phyloP scores from a whole-genome alignment of 2,329 filamentous ascomycete species.

The Phialophora tarda region DNA sequence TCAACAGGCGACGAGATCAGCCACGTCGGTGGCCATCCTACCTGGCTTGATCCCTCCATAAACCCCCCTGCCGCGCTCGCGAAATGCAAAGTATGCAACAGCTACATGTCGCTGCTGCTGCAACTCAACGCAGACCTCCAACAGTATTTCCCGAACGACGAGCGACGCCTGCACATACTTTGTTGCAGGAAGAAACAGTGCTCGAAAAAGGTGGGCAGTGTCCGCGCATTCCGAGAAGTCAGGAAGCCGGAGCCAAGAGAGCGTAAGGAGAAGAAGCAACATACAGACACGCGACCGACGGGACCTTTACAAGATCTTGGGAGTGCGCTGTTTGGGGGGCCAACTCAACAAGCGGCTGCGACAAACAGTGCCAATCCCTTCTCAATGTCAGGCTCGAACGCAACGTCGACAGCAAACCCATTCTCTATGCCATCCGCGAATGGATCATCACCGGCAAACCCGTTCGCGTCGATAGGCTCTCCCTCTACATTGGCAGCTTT shows the following conservation, averaged over 20 bases:
- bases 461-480: constrained; percentile 61
- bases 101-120: constrained; percentile 80
- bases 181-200: constrained; percentile 79
- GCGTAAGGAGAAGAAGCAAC: constrained; percentile 30
- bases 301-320: constrained; percentile 49
- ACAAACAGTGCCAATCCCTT: constrained; percentile 61
- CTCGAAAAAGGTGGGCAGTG: constrained; percentile 78
- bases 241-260: constrained; percentile 50
- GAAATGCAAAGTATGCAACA: constrained; percentile 85
- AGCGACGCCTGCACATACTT: constrained; percentile 86
- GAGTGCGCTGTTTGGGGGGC: constrained; percentile 68
- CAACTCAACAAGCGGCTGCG: constrained; percentile 46
- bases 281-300: constrained; percentile 33
- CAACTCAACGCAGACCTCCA: constrained; percentile 92
- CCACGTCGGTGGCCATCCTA: constrained; percentile 82
- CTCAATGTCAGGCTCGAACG: constrained; percentile 38
- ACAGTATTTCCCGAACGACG: constrained; percentile 82
- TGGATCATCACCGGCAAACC: constrained; percentile 57
- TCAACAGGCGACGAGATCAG: constrained; percentile 81
- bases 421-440: constrained; percentile 49
- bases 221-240: constrained; percentile 75
- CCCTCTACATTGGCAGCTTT: constrained; percentile 52
- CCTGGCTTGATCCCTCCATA: constrained; percentile 77
- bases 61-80: constrained; percentile 77
- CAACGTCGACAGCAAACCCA: constrained; percentile 59